Percentiles rank a stretch among this genome's conserved stretches.
phyloP scores from a whole-genome alignment of 78 protist genomes.

The Polysphondylium violaceum region DNA sequence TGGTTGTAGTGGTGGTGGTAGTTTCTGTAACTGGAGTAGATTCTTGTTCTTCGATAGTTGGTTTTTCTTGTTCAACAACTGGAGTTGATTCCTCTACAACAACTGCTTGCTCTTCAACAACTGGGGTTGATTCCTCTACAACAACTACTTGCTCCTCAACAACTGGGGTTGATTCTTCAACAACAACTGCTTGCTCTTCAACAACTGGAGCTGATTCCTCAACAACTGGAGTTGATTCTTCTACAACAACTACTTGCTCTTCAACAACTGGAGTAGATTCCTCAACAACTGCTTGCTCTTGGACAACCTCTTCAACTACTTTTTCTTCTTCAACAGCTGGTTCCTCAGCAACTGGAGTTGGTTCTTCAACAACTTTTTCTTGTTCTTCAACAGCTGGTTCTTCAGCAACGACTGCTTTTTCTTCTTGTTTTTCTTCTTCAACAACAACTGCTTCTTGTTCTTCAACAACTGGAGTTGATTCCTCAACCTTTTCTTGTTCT shows the following conservation, averaged over 20 bases:
- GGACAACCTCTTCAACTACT: not conserved
- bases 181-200: constrained; percentile 4
- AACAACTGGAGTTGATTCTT: constrained; percentile 28
- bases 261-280: constrained; percentile 33
- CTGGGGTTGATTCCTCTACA: constrained; percentile 29
- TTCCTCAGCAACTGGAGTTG: not conserved
- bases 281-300: constrained; percentile 27
- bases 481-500: not conserved
- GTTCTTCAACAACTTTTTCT: not conserved
- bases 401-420: not conserved
- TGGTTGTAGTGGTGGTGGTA: not conserved
- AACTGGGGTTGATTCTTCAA: constrained; percentile 7
- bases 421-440: not conserved
- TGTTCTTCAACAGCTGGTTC: not conserved
- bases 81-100: not conserved
- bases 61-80: constrained; percentile 15
- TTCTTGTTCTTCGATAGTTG: constrained; percentile 15
- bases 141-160: not conserved
- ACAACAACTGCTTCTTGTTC: not conserved
- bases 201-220: not conserved
- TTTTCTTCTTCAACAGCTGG: not conserved
- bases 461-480: not conserved
- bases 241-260: constrained; percentile 10
- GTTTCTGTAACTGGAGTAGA: not conserved
- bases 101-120: constrained; percentile 43